Evolutionary conservation across 805 yeast genomes (phyloP), one percentile per base, ranked within the genome.

Genomic region (Clavispora phyllophila): DNA sequence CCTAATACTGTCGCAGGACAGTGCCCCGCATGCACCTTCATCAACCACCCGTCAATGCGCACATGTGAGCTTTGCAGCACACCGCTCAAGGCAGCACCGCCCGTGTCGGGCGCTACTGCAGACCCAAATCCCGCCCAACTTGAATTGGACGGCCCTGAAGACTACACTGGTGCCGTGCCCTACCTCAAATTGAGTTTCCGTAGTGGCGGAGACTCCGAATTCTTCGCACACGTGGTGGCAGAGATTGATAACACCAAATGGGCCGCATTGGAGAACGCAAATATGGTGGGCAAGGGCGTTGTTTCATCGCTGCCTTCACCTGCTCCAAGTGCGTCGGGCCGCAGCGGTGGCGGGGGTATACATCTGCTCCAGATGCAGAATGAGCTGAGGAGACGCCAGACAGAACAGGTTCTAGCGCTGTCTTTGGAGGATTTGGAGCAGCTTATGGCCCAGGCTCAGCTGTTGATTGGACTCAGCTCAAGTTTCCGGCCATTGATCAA

Each of bases 41-140:
- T 79, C 10, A 93, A 91, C 58, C 96, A 90, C 60, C 85, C 89
- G 0, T 78, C 86, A 2, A 68, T 91, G 70, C 62, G 71, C 28
- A 72, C 70, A 48, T 91, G 99, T 62, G 99, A 91, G 61, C 75
- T 93, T 57, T 91, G 98, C 65, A 96, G 96, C 0, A 69, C 82
- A 2, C 45, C 48, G 9, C 44, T 49, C 19, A 44, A 44, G 22
- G 38, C 38, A 38, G 42, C 44, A 1, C 35, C 50, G 7, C 31
- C 28, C 5, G 36, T 40, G 5, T 13, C 26, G n/a, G 9, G 17
- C 31, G 17, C 58, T 82, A 20, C 44, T 52, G 3, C 22, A 7
- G 56, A 72, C 3, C 18, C 55, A 22, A 36, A 57, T 48, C 53
- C 48, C 6, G 37, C 58, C 17, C 53, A 56, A 8, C 49, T 66